Base-by-base conservation (phyloP, 208 protist species). In the Acanthamoeba lenticulata region DNA sequence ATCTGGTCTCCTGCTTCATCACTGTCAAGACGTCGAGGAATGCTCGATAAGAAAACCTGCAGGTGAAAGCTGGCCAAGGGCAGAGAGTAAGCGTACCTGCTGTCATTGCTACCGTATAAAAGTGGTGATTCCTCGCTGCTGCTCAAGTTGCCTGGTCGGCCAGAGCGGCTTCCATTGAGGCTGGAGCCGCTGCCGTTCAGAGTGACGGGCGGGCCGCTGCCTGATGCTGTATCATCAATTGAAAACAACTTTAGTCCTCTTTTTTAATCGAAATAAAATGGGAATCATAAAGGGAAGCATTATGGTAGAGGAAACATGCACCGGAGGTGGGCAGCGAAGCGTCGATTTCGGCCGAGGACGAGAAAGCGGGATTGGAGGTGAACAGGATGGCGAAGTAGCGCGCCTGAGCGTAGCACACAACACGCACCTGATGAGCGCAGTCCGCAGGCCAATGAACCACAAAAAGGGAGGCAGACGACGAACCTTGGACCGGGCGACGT, bases 401-500 rank as follows among this genome's bases (percentile, higher is more conserved):
- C 45, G 74, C 74, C 72, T 60, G 52, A 19, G n/a, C 15, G 5
- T 15, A 5, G 9, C 45, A 5, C 5, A 52, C 9, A 5, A 52
- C 15, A 15, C 5, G 9, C 45, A 52, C 9, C 45, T 19, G 45
- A 52, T 52, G 45, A 52, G 45, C 15, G 45, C 45, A 52, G 9
- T 52, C 45, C 9, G 9, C 45, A 19, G 21, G 3, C 11, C 5
- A 52, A 52, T 52, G 45, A 5, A 52, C 15, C 15, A 15, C 15
- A 57, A 60, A 29, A 19, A 57, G 5, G 21, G n/a, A n/a, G n/a
- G n/a, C n/a, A 19, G 5, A 60, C 5, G n/a, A 60, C 52, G 52
- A 60, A 60, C 52, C 57, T 85, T 85, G 74, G 74, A 85, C 9
- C 74, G 74, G 24, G 74, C 38, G 29, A 85, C 74, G 74, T 85